These are phyloP conservation scores for Diaporthe helianthi DNA, from an alignment of 2,329 filamentous ascomycete genomes.

Conservation along the genomic window DNA sequence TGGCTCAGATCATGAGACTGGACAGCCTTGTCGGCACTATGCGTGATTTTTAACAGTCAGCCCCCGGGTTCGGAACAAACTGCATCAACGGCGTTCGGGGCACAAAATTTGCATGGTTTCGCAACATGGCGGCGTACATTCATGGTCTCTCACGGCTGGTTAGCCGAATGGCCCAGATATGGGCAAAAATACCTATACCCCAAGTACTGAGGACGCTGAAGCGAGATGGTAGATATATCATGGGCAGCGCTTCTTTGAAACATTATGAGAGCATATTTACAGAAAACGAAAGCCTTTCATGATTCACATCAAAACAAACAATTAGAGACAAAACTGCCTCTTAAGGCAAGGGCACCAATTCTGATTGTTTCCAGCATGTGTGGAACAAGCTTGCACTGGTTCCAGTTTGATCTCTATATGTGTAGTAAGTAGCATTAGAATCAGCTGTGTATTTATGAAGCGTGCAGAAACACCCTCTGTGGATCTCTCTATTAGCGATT, in stretches of 20 bases:
- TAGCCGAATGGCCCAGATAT: slow-evolving; percentile 27
- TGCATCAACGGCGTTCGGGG: slow-evolving; percentile 39
- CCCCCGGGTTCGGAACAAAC: slow-evolving; percentile 22
- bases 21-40: slow-evolving; percentile 87
- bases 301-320: neutral
- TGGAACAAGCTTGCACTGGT: neutral
- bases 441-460: neutral
- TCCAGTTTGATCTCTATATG: neutral
- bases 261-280: slow-evolving; percentile 31
- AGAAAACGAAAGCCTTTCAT: slow-evolving; percentile 16
- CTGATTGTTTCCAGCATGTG: neutral
- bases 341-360: too few species aligned
- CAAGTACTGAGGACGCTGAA: slow-evolving; percentile 26
- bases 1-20: slow-evolving; percentile 79
- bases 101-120: slow-evolving; percentile 23
- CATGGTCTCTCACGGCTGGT: slow-evolving; percentile 29
- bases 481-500: neutral
- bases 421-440: neutral
- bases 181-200: slow-evolving; percentile 32
- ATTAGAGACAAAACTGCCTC: neutral
- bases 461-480: neutral
- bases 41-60: slow-evolving; percentile 69
- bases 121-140: slow-evolving; percentile 31
- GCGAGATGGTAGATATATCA: slow-evolving; percentile 36
- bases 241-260: slow-evolving; percentile 22